Evolutionary conservation across 1,139 yeast species (phyloP), one percentile per base, ranked within the genome.

Genomic region (Lodderomyces elongisporus): DNA sequence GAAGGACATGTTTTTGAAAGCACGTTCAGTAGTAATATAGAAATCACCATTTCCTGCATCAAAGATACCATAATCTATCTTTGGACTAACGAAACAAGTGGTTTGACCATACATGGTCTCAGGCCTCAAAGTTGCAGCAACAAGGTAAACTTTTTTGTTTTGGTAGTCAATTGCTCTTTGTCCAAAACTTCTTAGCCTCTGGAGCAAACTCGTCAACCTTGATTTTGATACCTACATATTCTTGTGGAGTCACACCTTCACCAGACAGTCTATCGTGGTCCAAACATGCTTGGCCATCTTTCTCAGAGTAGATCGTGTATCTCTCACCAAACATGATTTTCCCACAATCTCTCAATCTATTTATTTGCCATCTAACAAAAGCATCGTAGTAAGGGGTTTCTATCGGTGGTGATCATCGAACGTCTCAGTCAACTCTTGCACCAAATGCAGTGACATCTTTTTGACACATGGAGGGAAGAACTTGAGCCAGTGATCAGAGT

Each of bases 31-130:
- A 52, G 94, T 82, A 55, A 91, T 80, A 62, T 67, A 88, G 66
- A 80, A 85, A 46, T 76, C 76, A 34, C 63, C 65, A 48, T 84
- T 78, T 42, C 94, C 94, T 38, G 89, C 94, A 56, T 87, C 85
- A 56, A 85, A 93, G 34, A 91, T 62, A 55, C 98, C 98, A 54
- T 93, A 91, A 35, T 75, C 77, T 51, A 91, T 85, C 67, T 85
- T 88, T 53, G 97, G 96, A 31, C 96, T 85, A 21, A 91, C 97
- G 52, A 91, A 93, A 72, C 97, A 89, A 71, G 96, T 85, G 3
- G 96, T 84, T 70, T 93, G 98, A 45, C 97, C 98, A 54, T 89
- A 89, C 96, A 93, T 87, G 48, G 99, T 91, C 67, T 91, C 99
- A 25, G 99, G 96, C 68, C 99, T 83, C 51, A 93, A 77, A 48